phyloP scores from a whole-genome alignment of 768 basidiomycete species.

The Amanita thiersii region DNA sequence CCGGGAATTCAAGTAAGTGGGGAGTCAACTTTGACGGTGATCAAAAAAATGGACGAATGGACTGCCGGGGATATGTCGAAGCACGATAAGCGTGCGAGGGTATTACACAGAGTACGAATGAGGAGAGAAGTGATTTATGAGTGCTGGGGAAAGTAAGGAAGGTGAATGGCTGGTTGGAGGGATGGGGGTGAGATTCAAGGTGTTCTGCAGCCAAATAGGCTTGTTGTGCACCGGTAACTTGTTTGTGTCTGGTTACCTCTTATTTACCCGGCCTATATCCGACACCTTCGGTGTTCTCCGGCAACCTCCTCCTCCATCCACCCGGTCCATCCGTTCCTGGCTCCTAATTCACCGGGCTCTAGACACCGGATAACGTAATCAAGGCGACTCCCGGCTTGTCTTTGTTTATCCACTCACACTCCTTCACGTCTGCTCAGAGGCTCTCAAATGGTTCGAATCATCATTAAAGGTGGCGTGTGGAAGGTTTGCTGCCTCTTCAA shows the following conservation, averaged over 20 bases:
- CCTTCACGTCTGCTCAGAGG: slow-evolving; percentile 5
- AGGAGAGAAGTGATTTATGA: slow-evolving; percentile 7
- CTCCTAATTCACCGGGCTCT: slow-evolving; percentile 17
- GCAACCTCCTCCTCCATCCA: neutral
- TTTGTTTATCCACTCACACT: slow-evolving; percentile 7
- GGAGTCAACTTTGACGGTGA: slow-evolving; percentile 27
- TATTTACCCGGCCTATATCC: slow-evolving; percentile 14
- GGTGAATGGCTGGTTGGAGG: slow-evolving; percentile 8
- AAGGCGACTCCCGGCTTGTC: neutral
- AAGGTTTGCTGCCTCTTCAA: slow-evolving; percentile 49
- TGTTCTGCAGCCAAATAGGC: slow-evolving; percentile 10
- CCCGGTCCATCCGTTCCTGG: slow-evolving; percentile 10
- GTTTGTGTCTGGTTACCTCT: slow-evolving; percentile 24
- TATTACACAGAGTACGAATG: slow-evolving; percentile 3
- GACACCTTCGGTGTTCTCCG: slow-evolving; percentile 16
- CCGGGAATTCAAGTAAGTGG: slow-evolving; percentile 29
- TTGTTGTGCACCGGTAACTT: slow-evolving; percentile 21
- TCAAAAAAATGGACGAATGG: slow-evolving; percentile 23
- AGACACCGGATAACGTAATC: slow-evolving; percentile 11
- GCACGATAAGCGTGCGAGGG: slow-evolving; percentile 8
- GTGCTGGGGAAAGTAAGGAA: slow-evolving; percentile 9
- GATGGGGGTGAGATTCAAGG: slow-evolving; percentile 10
- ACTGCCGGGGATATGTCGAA: slow-evolving; percentile 4
- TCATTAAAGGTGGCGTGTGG: slow-evolving; percentile 91
- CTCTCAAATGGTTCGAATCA: slow-evolving; percentile 70